Base-by-base conservation (phyloP, 2,329 filamentous ascomycete species). In the Metarhizium robertsii region DNA sequence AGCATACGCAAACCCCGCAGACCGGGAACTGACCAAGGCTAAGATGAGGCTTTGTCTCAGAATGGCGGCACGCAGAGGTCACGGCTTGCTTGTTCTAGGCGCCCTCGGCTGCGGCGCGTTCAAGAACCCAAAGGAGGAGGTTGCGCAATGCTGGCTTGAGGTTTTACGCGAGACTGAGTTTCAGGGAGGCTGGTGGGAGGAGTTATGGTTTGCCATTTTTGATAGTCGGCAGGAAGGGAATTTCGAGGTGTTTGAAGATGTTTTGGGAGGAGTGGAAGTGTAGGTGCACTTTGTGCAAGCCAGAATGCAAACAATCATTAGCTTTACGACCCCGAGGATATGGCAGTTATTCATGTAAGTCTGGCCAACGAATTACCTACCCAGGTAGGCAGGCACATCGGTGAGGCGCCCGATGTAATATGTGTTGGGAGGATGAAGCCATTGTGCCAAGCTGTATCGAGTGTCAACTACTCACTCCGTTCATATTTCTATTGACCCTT, bases 91-190 rank as follows among this genome's bases (percentile, higher is more conserved):
- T 8, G 80, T 90, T 5, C 73, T 90, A 1, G 86, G 86, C 0
- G 85, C 86, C 0, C 64, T 90, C 52, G 86, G 86, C 0, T 90
- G 86, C 61, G 86, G 86, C 3, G 84, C 79, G 0, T 88, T 87
- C 65, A 62, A 61, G 0, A 87, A 88, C 64, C 86, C 86, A 8
- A 74, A 75, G 0, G 68, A 71, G 36, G 81, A 83, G 58, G 80
- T 89, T n/a, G 84, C 81, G 2, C 57, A 70, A 38, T 84, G 83
- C 61, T 90, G 85, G 76, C 65, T 72, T 32, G 78, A 83, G 62
- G 83, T 87, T 38, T 69, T 88, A 54, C 56, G 64, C 34, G 83
- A 88, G 64, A 42, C 58, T 0, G 85, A 89, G 69, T 87, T 87
- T 60, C 32, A 62, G 68, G 43, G 81, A 1, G 80, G 81, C 0